phyloP scores from a whole-genome alignment of 1,139 yeast genomes.

The Tardiomyces blankii region DNA sequence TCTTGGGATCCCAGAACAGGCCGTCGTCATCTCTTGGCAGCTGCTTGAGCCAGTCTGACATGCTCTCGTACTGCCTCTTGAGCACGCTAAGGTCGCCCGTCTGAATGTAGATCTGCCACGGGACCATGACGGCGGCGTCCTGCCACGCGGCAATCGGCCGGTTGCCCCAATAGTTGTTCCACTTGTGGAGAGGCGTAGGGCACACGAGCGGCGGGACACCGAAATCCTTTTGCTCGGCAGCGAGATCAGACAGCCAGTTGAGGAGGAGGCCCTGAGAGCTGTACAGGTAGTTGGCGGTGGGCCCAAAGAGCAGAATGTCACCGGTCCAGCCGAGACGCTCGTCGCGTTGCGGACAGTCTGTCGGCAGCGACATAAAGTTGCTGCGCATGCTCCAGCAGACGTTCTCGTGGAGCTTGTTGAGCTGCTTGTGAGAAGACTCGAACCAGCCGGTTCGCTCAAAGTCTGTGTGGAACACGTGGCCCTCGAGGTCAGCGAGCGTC shows the following conservation, averaged over 20 bases:
- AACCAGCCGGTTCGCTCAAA: constrained; percentile 12
- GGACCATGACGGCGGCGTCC: constrained; percentile 17
- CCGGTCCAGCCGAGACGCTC: constrained; percentile 20
- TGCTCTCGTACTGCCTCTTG: constrained; percentile 12
- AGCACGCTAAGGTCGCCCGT: constrained; percentile 12
- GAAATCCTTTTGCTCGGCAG: constrained; percentile 13
- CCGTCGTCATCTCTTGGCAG: constrained; percentile 8
- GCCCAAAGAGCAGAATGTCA: constrained; percentile 16
- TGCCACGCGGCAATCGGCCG: constrained; percentile 16
- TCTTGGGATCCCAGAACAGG: constrained; percentile 7
- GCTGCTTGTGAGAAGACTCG: constrained; percentile 11
- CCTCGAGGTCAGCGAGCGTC: constrained; percentile 7
- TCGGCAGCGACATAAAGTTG: constrained; percentile 14
- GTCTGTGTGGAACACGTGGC: constrained; percentile 10
- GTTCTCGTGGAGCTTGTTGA: constrained; percentile 12
- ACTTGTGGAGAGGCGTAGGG: constrained; percentile 13
- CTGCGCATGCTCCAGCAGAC: constrained; percentile 14
- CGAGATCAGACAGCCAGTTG: constrained; percentile 14
- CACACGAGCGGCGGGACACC: constrained; percentile 15
- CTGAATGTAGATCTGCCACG: constrained; percentile 11
- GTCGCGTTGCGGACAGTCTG: constrained; percentile 20
- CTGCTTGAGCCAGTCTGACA: constrained; percentile 9
- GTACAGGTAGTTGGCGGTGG: constrained; percentile 15
- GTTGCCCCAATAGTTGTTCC: constrained; percentile 11
- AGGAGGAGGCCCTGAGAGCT: constrained; percentile 12